These are phyloP conservation scores for Myrmaecium sp. DNA, from an alignment of 2,329 filamentous ascomycete species.

Conservation along the genomic window DNA sequence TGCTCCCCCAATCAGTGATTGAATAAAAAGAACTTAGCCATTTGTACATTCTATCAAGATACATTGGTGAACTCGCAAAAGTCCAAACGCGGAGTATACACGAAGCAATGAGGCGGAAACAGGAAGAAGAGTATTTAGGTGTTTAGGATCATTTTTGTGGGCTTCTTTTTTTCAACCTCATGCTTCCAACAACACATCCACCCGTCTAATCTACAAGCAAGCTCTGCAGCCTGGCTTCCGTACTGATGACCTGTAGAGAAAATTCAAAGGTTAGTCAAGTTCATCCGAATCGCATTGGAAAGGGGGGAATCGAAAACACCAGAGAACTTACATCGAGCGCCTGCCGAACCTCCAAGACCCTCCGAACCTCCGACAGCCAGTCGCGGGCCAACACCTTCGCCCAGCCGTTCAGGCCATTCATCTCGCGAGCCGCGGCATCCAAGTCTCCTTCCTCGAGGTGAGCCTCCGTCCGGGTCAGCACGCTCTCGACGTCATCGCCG, in stretches of 20 bases:
- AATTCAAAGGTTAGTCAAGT: slow-evolving; percentile 8
- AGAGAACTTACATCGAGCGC: slow-evolving; percentile 66
- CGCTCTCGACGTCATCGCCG: slow-evolving; percentile 83
- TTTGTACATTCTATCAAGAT: no score
- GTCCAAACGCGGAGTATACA: no score
- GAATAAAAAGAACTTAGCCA: no score
- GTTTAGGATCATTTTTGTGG: no score
- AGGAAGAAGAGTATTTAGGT: no score
- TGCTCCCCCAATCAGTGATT: no score
- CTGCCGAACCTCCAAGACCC: slow-evolving; percentile 88
- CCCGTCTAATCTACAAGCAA: slow-evolving; percentile 74
- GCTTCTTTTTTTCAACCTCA: no score
- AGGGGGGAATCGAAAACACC: neutral
- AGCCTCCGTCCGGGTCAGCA: slow-evolving; percentile 76
- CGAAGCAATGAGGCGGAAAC: no score
- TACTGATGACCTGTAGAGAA: slow-evolving; percentile 57
- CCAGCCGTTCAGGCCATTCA: slow-evolving; percentile 88
- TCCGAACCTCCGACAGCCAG: slow-evolving; percentile 80
- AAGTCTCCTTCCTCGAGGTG: slow-evolving; percentile 85
- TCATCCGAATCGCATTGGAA: neutral
- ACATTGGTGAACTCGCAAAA: no score
- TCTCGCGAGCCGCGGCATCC: slow-evolving; percentile 80
- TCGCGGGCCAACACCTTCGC: slow-evolving; percentile 87
- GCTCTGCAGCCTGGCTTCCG: slow-evolving; percentile 78
- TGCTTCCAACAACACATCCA: no score